A percentile compares a stretch with the other conserved stretches of the same genome.
phyloP scores from a whole-genome alignment of 371 early-diverging fungal genomes.

The Lichtheimia hyalospora region DNA sequence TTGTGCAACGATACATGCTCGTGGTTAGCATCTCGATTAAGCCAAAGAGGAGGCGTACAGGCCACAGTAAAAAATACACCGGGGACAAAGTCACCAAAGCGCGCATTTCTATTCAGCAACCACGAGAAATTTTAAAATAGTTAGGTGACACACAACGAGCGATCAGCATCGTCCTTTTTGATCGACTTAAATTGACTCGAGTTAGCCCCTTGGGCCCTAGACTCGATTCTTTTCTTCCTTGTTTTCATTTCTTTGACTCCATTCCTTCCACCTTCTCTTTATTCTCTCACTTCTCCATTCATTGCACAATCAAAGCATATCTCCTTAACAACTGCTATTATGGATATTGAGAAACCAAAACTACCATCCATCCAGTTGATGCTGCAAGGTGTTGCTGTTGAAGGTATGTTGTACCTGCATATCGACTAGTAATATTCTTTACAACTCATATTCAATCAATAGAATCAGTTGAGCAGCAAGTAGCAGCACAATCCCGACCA shows the following conservation, averaged over 20 bases:
- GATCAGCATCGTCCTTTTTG: constrained; percentile 10
- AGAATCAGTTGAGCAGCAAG: not conserved
- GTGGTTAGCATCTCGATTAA: constrained; percentile 11
- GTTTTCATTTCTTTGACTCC: constrained; percentile 13
- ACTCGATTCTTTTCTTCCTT: constrained; percentile 8
- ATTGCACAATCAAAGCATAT: not conserved
- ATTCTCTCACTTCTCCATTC: constrained; percentile 5
- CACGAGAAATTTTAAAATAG: constrained; percentile 12
- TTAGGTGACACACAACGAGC: constrained; percentile 12
- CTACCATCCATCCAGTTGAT: constrained; percentile 29
- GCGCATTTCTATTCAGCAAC: not conserved
- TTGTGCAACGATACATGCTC: constrained; percentile 10
- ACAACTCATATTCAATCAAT: not conserved
- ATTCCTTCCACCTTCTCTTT: constrained; percentile 6
- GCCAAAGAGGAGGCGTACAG: not conserved
- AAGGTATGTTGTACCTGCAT: constrained; percentile 1
- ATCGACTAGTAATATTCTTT: too few species aligned
- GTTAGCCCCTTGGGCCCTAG: constrained; percentile 8
- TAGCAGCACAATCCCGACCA: not conserved
- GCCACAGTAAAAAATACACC: too few species aligned
- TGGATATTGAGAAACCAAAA: constrained; percentile 23
- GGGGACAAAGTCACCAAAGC: not conserved
- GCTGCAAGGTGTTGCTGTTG: constrained; percentile 18
- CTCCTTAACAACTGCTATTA: not conserved
- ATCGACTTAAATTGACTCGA: constrained; percentile 3